Evolutionary conservation across 2,329 filamentous ascomycete genomes (phyloP).

Genomic region (Sordariomycetes sp.): DNA sequence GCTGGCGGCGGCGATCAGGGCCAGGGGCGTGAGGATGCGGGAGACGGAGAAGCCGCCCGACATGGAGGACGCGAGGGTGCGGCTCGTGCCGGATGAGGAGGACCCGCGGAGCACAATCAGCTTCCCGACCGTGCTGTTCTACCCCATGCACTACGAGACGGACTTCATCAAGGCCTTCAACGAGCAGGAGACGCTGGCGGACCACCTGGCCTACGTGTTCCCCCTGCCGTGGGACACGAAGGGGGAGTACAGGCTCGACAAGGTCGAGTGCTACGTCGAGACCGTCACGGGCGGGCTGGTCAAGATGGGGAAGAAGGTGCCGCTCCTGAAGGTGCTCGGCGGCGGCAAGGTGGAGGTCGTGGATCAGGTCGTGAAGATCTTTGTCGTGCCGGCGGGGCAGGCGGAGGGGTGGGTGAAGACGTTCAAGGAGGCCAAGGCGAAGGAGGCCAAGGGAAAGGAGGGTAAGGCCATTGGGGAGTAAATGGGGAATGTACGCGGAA

Average conservation of each 20-base stretch:
- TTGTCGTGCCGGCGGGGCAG: conserved; percentile 64
- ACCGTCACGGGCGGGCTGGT: conserved; percentile 69
- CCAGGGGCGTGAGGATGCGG: conserved; percentile 59
- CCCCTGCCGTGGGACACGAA: conserved; percentile 76
- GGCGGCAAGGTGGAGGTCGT: conserved; percentile 77
- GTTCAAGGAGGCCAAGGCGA: conserved; percentile 65
- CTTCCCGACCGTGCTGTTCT: conserved; percentile 76
- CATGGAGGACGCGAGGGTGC: conserved; percentile 71
- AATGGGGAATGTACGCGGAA: neutral
- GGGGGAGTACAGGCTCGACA: conserved; percentile 51
- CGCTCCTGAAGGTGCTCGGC: conserved; percentile 62
- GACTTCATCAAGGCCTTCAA: conserved; percentile 86
- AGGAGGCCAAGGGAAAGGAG: conserved; percentile 17
- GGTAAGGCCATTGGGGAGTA: neutral
- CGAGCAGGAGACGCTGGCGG: conserved; percentile 63
- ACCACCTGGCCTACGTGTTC: conserved; percentile 78
- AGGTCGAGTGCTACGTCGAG: conserved; percentile 84
- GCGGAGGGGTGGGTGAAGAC: conserved; percentile 70
- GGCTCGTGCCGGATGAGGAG: conserved; percentile 55
- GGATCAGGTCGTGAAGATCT: conserved; percentile 74
- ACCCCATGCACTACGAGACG: conserved; percentile 69
- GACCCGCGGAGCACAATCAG: conserved; percentile 61
- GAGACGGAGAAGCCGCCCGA: conserved; percentile 65
- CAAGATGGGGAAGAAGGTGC: conserved; percentile 80
- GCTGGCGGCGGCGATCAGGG: conserved; percentile 54